These are phyloP conservation scores for Trifolium fragiferum DNA, from an alignment of 306 rosid genomes.

Conservation along the genomic window DNA sequence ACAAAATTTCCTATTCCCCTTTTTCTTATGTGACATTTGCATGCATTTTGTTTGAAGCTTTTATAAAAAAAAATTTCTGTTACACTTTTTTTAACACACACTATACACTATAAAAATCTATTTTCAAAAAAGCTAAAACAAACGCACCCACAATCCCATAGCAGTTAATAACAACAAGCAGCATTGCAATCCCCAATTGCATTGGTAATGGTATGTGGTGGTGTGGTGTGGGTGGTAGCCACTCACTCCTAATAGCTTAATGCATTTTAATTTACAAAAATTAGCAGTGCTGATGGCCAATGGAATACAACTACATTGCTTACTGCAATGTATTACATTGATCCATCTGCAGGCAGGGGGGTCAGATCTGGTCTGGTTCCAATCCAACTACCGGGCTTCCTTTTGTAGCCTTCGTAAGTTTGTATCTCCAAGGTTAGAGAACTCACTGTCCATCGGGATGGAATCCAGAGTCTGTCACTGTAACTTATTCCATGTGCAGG, in stretches of 20 bases:
- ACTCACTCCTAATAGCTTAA: neutral
- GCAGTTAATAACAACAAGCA: neutral
- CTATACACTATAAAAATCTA: too few relatives aligned
- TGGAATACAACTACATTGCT: neutral
- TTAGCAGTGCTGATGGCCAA: neutral
- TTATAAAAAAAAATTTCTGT: too few relatives aligned
- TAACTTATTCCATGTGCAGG: neutral
- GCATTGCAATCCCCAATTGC: neutral
- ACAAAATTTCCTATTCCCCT: neutral
- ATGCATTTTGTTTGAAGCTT: too few relatives aligned
- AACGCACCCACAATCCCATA: neutral
- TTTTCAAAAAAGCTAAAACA: too few relatives aligned
- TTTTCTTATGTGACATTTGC: conserved; percentile 7
- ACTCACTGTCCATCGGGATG: neutral
- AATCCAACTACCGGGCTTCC: neutral
- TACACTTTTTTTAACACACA: too few relatives aligned
- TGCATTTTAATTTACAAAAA: neutral
- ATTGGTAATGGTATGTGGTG: neutral
- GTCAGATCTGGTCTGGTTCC: neutral
- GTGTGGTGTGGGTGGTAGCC: neutral
- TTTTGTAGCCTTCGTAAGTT: neutral
- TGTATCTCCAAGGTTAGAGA: conserved; percentile 5
- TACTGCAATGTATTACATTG: neutral
- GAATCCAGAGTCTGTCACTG: neutral
- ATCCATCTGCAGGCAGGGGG: neutral